These are phyloP conservation scores for Tolypocladium guangdongense DNA, from an alignment of 2,329 filamentous ascomycete species.

Conservation along the genomic window DNA sequence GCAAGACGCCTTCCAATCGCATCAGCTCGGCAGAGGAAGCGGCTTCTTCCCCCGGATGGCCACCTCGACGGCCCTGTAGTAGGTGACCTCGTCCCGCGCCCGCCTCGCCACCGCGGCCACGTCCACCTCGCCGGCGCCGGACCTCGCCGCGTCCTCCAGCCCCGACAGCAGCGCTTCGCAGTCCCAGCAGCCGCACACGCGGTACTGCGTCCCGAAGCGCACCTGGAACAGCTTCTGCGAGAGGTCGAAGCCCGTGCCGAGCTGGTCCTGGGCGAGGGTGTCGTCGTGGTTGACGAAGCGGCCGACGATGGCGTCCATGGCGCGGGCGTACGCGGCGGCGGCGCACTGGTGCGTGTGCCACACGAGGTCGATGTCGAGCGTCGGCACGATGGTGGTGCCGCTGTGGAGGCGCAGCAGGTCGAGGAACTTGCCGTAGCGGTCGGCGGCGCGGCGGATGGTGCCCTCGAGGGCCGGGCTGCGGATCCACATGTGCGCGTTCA, in stretches of 20 bases:
- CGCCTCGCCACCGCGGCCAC: slow-evolving; percentile 2
- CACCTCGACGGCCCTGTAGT: slow-evolving; percentile 9
- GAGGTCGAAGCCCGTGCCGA: slow-evolving; percentile 16
- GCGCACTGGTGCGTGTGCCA: slow-evolving; percentile 33
- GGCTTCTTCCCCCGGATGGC: slow-evolving; percentile 3
- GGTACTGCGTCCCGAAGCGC: slow-evolving; percentile 24
- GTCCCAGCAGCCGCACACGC: slow-evolving; percentile 24
- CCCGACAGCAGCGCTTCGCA: slow-evolving; percentile 21
- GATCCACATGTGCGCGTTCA: slow-evolving; percentile 27
- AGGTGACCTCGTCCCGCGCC: slow-evolving; percentile 7
- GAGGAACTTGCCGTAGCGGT: slow-evolving; percentile 28
- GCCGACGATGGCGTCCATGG: slow-evolving; percentile 7
- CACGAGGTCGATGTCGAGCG: slow-evolving; percentile 29
- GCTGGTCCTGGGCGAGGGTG: slow-evolving; percentile 14
- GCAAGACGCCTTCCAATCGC: not conserved
- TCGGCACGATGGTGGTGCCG: slow-evolving; percentile 23
- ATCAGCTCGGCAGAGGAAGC: not conserved
- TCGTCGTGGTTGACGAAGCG: slow-evolving; percentile 29
- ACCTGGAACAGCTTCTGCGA: slow-evolving; percentile 18
- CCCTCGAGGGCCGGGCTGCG: slow-evolving; percentile 21
- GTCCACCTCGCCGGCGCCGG: not conserved
- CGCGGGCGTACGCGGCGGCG: slow-evolving; percentile 14
- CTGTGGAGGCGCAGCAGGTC: slow-evolving; percentile 18
- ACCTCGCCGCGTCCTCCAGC: slow-evolving; percentile 4
- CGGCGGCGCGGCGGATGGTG: slow-evolving; percentile 21